Conservation (phyloP, 331 rosid genomes). For the Pyracantha coccinea region DNA sequence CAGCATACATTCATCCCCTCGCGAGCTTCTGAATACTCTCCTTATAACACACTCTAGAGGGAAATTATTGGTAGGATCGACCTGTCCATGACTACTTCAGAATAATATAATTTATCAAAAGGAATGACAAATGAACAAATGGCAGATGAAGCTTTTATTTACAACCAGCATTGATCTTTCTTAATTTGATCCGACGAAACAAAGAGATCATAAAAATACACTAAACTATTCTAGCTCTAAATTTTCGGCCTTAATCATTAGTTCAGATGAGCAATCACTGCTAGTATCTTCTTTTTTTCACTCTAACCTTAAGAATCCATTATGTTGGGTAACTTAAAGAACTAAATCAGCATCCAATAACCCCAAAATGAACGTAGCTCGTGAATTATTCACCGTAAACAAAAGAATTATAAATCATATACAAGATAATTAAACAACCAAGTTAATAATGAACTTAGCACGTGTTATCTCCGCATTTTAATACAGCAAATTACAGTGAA, state of each 20-base stretch:
- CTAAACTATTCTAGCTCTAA: background rate
- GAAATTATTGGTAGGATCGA: conserved; percentile 57
- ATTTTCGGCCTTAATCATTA: background rate
- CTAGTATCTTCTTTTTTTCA: background rate
- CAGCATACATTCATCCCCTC: conserved; percentile 71
- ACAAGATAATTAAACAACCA: background rate
- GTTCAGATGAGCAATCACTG: background rate
- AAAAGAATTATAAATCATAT: background rate
- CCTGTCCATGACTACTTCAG: conserved; percentile 39
- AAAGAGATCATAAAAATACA: background rate
- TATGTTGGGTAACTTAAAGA: background rate
- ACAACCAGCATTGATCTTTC: background rate
- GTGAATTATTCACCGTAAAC: background rate
- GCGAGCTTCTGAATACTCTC: conserved; percentile 76
- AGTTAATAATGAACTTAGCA: background rate
- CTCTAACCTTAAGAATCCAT: background rate
- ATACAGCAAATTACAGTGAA: background rate
- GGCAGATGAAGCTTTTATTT: background rate
- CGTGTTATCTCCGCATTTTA: background rate
- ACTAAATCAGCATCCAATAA: background rate
- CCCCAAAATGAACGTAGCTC: background rate
- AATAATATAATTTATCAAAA: background rate
- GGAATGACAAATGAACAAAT: background rate
- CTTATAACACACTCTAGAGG: conserved; percentile 82
- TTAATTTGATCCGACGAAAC: background rate